These are phyloP conservation scores for Hansenula sp. DNA, from an alignment of 1,139 yeast genomes.

Conservation along the genomic window DNA sequence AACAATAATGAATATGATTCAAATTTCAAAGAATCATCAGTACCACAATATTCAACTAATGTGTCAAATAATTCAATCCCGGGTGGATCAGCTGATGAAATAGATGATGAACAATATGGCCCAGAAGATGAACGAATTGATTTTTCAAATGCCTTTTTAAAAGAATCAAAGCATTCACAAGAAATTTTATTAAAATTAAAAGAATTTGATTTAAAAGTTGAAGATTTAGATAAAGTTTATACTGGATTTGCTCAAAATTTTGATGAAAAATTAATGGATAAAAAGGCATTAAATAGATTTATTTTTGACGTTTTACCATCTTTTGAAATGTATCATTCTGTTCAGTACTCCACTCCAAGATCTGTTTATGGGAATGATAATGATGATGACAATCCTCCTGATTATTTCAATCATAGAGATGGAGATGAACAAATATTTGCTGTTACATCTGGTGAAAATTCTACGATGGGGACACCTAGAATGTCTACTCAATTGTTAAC, in stretches of 20 bases:
- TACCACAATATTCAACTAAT: background rate
- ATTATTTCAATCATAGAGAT: slow-evolving; percentile 4
- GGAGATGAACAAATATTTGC: background rate
- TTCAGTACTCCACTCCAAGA: slow-evolving; percentile 38
- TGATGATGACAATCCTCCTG: slow-evolving; percentile 8
- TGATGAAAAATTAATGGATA: background rate
- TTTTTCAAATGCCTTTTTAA: background rate
- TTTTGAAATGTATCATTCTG: slow-evolving; percentile 58
- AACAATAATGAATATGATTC: background rate
- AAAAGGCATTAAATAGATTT: slow-evolving; percentile 1
- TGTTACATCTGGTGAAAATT: background rate
- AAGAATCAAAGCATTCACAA: background rate
- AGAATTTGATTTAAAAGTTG: background rate
- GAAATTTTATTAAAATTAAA: background rate
- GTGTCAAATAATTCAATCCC: background rate
- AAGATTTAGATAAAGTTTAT: background rate
- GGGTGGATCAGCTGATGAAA: background rate
- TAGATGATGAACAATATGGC: background rate
- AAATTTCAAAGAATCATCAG: background rate
- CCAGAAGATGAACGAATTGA: slow-evolving; percentile 4
- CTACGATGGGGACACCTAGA: background rate
- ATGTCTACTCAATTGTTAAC: background rate
- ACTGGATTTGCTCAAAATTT: background rate
- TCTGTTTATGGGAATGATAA: slow-evolving; percentile 5
- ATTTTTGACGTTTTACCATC: slow-evolving; percentile 52